phyloP scores from a whole-genome alignment of 495 filamentous ascomycete species.

The Penicillium simplicissimum region DNA sequence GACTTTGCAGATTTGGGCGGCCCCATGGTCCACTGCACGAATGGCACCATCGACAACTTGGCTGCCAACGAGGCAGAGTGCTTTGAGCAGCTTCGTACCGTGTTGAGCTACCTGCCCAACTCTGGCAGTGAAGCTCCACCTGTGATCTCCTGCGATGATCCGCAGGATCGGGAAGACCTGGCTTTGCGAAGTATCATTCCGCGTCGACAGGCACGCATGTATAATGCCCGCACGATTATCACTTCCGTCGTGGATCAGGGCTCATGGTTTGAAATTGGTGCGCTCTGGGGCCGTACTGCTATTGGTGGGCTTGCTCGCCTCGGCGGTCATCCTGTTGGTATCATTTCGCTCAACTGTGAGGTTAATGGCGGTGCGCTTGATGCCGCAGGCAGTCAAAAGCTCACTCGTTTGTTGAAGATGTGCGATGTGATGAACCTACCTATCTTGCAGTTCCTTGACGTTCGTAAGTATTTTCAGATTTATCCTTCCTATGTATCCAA shows the following conservation, averaged over 20 bases:
- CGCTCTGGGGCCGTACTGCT: constrained; percentile 60
- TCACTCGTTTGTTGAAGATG: constrained; percentile 58
- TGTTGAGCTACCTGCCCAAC: constrained; percentile 58
- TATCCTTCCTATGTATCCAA: too few relatives aligned
- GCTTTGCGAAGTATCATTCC: constrained; percentile 58
- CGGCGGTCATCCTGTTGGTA: constrained; percentile 55
- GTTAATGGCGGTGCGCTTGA: constrained; percentile 62
- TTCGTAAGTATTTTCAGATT: constrained; percentile 38
- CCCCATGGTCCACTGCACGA: constrained; percentile 60
- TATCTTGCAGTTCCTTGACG: constrained; percentile 62
- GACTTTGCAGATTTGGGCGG: constrained; percentile 58
- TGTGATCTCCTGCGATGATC: constrained; percentile 46
- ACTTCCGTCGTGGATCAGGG: constrained; percentile 52
- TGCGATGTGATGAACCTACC: constrained; percentile 66
- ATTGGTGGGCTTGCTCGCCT: constrained; percentile 60
- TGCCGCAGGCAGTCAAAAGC: constrained; percentile 59
- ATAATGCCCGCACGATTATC: constrained; percentile 58
- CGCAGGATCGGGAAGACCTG: constrained; percentile 45
- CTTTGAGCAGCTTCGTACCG: constrained; percentile 58
- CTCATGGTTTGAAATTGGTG: constrained; percentile 64
- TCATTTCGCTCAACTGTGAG: constrained; percentile 60
- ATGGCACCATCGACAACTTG: constrained; percentile 66
- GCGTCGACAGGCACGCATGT: constrained; percentile 58
- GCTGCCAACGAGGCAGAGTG: constrained; percentile 60
- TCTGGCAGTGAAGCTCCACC: constrained; percentile 55